Percentiles rank a stretch among this genome's conserved stretches.
phyloP scores from a whole-genome alignment of 257 asterid species.

The Ophiorrhiza pumila region DNA sequence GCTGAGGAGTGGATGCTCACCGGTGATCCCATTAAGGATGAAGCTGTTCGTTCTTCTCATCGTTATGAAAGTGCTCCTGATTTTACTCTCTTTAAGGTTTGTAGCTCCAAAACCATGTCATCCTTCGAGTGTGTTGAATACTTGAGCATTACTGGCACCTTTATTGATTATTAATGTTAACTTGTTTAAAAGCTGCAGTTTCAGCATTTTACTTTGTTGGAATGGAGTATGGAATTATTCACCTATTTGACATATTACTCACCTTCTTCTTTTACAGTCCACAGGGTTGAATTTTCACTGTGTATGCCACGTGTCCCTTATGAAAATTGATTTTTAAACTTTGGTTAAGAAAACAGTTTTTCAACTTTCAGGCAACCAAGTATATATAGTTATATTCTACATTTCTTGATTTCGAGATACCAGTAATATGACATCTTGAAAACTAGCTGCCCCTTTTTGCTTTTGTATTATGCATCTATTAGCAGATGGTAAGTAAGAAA shows the following conservation, averaged over 20 bases:
- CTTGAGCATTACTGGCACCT: neutral
- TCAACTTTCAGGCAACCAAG: neutral
- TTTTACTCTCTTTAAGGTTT: slow-evolving; percentile 86
- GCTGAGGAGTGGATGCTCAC: slow-evolving; percentile 99
- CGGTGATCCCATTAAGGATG: slow-evolving; percentile 79
- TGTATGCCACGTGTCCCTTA: neutral
- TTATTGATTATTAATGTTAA: neutral
- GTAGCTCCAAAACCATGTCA: neutral
- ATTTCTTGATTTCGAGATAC: neutral
- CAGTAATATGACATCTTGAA: neutral
- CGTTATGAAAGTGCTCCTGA: slow-evolving; percentile 95
- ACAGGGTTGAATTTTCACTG: neutral
- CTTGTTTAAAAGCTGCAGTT: neutral
- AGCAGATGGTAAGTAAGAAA: neutral
- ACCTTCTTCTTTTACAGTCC: neutral
- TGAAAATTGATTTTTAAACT: neutral
- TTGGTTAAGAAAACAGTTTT: neutral
- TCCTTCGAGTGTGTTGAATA: slow-evolving; percentile 5
- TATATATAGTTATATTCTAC: neutral
- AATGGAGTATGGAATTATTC: neutral
- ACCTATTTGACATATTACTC: neutral
- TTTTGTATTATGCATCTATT: neutral
- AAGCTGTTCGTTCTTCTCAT: slow-evolving; percentile 87
- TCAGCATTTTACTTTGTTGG: too few relatives aligned
- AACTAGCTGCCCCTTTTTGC: neutral